Base-by-base conservation (phyloP, 2,329 filamentous ascomycete genomes). In the Arthroderma sp. region DNA sequence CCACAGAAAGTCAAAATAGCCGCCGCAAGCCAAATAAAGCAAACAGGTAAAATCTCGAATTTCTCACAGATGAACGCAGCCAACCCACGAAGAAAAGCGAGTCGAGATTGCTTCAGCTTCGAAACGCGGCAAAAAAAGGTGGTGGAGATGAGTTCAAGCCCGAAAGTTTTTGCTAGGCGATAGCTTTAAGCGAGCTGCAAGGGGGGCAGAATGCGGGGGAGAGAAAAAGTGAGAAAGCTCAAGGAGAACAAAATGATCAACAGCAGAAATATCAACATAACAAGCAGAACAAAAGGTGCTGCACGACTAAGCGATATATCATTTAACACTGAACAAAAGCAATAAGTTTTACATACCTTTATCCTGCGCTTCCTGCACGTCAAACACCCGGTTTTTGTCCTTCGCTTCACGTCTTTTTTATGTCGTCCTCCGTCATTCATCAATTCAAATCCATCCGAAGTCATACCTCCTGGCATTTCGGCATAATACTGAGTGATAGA, bases 311-410 rank as follows among this genome's bases (percentile, higher is more conserved):
- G 27, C 11, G 11, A 28, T 10, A 9, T 40, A 46, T 31, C 32
- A 29, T 38, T 36, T 33, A 42, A 37, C 6, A 33, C 29, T 22
- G 42, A 38, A 22, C 15, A 22, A 22, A 22, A 22, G 47, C n/a
- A 40, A 42, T 45, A 39, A n/a, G 22, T 29, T 39, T 29, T 46
- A 67, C 74, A 63, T 66, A 84, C 81, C 78, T 85, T 85, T 63
- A 85, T 85, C 66, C 81, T 71, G 55, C 81, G 70, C 61, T 77
- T 78, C 56, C 75, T 67, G 63, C 75, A 78, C 22, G 75, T 78
- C 55, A 78, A 59, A 63, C 81, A 85, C n/a, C 79, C 79, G 1
- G 79, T 83, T 65, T 83, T 83, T 46, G 81, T 85, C 58, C 81
- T 72, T 53, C 81, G 72, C 67, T 85, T 85, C 61, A 85, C 83